phyloP scores from a whole-genome alignment of 176 grass and related monocot species.

The Tillandsia leiboldiana region DNA sequence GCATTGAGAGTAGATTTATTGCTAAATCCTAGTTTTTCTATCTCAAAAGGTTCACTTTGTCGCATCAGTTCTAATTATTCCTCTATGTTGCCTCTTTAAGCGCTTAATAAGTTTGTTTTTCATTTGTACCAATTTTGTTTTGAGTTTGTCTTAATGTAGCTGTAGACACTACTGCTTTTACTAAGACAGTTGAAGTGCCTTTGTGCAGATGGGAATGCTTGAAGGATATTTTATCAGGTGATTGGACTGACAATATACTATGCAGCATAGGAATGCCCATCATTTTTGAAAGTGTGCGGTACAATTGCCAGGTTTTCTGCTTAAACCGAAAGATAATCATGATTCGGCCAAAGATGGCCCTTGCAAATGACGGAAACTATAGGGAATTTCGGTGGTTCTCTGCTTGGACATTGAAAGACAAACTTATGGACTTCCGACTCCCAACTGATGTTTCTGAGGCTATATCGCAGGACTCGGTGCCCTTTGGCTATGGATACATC shows the following conservation, averaged over 20 bases:
- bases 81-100: too few relatives aligned
- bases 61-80: too few relatives aligned
- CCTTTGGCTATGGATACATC: conserved; percentile 89
- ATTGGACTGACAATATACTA: conserved; percentile 64
- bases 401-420: conserved; percentile 72
- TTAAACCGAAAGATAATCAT: conserved; percentile 78
- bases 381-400: conserved; percentile 97
- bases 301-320: conserved; percentile 95
- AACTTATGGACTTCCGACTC: conserved; percentile 63
- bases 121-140: neutral
- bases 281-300: conserved; percentile 74
- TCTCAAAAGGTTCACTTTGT: too few relatives aligned
- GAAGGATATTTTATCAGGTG: conserved; percentile 63
- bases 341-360: conserved; percentile 87
- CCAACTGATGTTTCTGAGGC: conserved; percentile 61
- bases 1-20: too few relatives aligned
- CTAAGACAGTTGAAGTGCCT: conserved; percentile 6
- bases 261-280: conserved; percentile 97
- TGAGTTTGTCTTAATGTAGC: neutral
- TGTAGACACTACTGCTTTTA: neutral
- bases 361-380: conserved; percentile 97
- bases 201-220: conserved; percentile 86
- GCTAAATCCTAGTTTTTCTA: too few relatives aligned
- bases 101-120: neutral
- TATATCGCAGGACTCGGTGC: conserved; percentile 47